Base-by-base conservation (phyloP, 2,329 filamentous ascomycete genomes). In the Juglanconis sp. region DNA sequence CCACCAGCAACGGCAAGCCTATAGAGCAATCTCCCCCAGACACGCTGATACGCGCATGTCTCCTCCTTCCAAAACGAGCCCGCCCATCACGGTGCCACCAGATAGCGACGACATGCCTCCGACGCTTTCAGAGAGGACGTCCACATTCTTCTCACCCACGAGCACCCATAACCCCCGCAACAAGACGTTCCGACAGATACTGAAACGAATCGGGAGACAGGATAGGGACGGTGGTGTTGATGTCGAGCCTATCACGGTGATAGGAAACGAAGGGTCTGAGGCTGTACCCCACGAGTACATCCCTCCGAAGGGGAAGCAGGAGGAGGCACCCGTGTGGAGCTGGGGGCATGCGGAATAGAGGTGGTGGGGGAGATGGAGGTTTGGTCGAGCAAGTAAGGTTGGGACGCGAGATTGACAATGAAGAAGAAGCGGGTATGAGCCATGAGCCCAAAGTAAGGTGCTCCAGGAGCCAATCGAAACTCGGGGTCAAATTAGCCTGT, bases 261-360 rank as follows among this genome's bases (percentile, higher is more conserved):
- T 55, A 17, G 53, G n/a, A 30, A 30, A 24, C 6, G 42, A 10
- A 47, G 38, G 32, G 13, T 17, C 42, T 5, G 7, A 17, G 15
- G 24, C n/a, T 8, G 24, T 44, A 5, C 40, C 53, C 4, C 53
- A 55, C 15, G 53, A 40, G 5, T 50, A 57, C 47, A 30, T 57
- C 50, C 53, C 53, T 1, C 53, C 53, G 0, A 46, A 35, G n/a
- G 51, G 42, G 13, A 15, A 40, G 11, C 13, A 36, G 3, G 36
- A 46, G 5, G 48, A 42, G 24, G 36, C 46, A 15, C n/a, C 46
- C 13, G 32, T 57, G n/a, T 61, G 59, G 59, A 57, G 59, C 24
- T 57, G 53, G 42, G 54, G 54, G 3, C 56, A 44, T 10, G 59
- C 54, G 24, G 42, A 46, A 15, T 44, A 24, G 11, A 35, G 9